Base-by-base conservation (phyloP, 164 flowering plant genomes). In the Protea cynaroides region DNA sequence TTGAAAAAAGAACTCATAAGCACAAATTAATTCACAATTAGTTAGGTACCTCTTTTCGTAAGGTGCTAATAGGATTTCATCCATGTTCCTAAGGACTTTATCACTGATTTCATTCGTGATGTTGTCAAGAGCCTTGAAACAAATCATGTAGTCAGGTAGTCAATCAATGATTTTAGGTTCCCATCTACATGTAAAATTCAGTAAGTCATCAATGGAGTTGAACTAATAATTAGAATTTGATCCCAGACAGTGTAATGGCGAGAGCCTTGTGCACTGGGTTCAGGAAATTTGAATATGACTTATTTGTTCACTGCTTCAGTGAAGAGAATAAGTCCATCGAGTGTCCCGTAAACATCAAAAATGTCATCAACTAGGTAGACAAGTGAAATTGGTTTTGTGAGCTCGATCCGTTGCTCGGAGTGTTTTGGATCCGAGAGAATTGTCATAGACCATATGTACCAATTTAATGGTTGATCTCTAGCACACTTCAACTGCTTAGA, bases 291-390 rank as follows among this genome's bases (percentile, higher is more conserved):
- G n/a, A n/a, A n/a, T n/a, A n/a, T 40, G 9, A 1, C 46, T 12
- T 40, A 63, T 71, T 53, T 66, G 1, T 66, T 65, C 1, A 74
- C 56, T 9, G 66, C 74, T 12, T 9, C 18, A 24, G 77, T 70
- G 56, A 70, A 74, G 34, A 43, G 46, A 18, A 66, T 56, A 7
- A 74, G 21, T 38, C 66, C 77, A 7, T 66, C 58, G 12, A 65
- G 22, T 3, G 77, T 55, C 22, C 73, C 77, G 22, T 74, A 69
- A 37, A 66, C 56, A 57, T 74, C 77, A 37, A 69, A 74, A 9
- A 74, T 64, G 58, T 74, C 74, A 50, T 74, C 77, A 7, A 74
- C 56, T 53, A 67, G 46, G 10, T 59, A 29, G 0, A 74, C 22
- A 8, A 74, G 15, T 24, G 49, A 19, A 24, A 69, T 69, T 52